Conservation (phyloP, 139 green algal genomes). For the Pseudopediastrum boryanum region DNA sequence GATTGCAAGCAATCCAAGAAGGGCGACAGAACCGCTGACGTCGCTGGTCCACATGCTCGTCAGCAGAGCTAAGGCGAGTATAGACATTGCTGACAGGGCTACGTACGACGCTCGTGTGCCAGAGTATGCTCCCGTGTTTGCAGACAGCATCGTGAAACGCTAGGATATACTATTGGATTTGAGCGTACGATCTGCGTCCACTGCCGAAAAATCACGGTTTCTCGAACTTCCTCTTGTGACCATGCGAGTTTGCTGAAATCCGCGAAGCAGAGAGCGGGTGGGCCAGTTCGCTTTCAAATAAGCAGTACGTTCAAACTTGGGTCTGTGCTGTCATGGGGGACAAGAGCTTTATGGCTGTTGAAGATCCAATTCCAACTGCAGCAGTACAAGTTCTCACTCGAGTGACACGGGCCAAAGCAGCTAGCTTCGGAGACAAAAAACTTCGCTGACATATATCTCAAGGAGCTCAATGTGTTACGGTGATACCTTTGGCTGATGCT, state of each 20-base stretch:
- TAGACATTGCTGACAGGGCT: constrained; percentile 28
- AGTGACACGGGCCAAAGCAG: too few relatives aligned
- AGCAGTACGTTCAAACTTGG: too few relatives aligned
- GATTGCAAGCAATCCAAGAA: constrained; percentile 25
- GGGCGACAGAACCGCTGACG: constrained; percentile 9
- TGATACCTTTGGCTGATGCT: too few relatives aligned
- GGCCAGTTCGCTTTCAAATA: neutral
- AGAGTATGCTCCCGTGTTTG: neutral
- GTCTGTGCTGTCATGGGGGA: too few relatives aligned
- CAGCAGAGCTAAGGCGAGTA: constrained; percentile 26
- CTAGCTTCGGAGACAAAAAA: too few relatives aligned
- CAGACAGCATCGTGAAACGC: neutral
- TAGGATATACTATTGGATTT: neutral
- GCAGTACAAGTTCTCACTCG: too few relatives aligned
- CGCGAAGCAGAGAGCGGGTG: neutral
- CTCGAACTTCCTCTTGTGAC: too few relatives aligned
- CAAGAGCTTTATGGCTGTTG: too few relatives aligned
- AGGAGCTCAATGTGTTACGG: too few relatives aligned
- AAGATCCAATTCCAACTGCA: too few relatives aligned
- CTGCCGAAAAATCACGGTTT: too few relatives aligned
- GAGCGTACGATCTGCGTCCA: neutral
- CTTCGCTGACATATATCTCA: too few relatives aligned
- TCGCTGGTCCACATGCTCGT: constrained; percentile 25
- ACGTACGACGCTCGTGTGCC: constrained; percentile 27
- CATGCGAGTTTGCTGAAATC: neutral